A percentile compares a stretch with the other conserved stretches of the same genome.
These are phyloP conservation scores for Cytospora piceicola DNA, from an alignment of 2,329 filamentous ascomycete species.

Conservation along the genomic window DNA sequence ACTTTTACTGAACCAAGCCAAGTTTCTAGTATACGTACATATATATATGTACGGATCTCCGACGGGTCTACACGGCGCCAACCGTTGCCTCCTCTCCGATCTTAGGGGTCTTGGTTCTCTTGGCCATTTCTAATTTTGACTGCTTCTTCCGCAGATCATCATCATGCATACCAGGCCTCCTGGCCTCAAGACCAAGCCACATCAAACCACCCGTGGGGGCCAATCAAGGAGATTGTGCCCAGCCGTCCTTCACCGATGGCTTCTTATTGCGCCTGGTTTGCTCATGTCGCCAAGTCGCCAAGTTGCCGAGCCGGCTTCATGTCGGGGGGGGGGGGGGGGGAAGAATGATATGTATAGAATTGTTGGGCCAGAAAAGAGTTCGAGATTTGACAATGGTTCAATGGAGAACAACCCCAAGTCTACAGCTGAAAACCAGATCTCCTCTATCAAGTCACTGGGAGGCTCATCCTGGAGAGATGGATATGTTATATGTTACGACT, in stretches of 20 bases:
- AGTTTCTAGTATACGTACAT: background rate
- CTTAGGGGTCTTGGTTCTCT: slow-evolving; percentile 14
- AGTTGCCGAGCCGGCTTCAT: slow-evolving; percentile 5
- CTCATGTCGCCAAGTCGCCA: slow-evolving; percentile 12
- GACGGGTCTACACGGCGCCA: slow-evolving; percentile 14
- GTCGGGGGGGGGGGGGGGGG: background rate
- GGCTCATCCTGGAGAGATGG: no score
- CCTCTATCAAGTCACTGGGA: no score
- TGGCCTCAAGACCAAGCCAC: slow-evolving; percentile 13
- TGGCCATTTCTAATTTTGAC: slow-evolving; percentile 17
- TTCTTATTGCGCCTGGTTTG: background rate
- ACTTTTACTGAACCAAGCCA: no score
- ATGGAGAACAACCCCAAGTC: no score
- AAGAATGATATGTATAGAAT: background rate
- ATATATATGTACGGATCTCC: background rate
- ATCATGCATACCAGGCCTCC: background rate
- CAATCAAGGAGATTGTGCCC: background rate
- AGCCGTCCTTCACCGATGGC: background rate
- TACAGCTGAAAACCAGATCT: no score
- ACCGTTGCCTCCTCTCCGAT: slow-evolving; percentile 15
- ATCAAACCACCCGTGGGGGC: slow-evolving; percentile 22
- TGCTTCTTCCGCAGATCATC: slow-evolving; percentile 21
- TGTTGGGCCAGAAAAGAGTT: background rate
- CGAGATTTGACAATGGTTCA: no score
- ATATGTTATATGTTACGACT: no score